These are phyloP conservation scores for Nemania sp. DNA, from an alignment of 2,329 filamentous ascomycete genomes.

Conservation along the genomic window DNA sequence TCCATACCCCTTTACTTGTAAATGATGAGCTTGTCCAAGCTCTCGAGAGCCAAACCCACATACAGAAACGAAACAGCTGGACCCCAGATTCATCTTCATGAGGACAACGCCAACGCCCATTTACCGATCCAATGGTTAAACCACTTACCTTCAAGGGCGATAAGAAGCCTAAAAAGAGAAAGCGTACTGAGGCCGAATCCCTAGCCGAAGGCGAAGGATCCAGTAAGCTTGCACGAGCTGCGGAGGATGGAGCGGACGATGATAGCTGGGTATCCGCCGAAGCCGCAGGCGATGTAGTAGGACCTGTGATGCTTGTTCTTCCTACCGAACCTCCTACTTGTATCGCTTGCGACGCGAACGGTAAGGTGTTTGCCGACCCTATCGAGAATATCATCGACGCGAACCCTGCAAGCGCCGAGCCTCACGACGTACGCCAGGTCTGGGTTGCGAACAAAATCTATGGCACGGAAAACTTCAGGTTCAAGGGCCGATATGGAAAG, in stretches of 20 bases:
- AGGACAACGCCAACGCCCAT: neutral
- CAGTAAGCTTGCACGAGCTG: slow-evolving; percentile 52
- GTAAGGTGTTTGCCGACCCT: slow-evolving; percentile 83
- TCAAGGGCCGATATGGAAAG: slow-evolving; percentile 92
- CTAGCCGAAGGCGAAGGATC: slow-evolving; percentile 45
- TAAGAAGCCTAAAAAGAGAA: slow-evolving; percentile 93
- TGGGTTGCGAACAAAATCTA: slow-evolving; percentile 89
- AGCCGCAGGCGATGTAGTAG: slow-evolving; percentile 76
- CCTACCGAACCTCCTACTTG: slow-evolving; percentile 79
- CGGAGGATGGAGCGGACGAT: slow-evolving; percentile 67
- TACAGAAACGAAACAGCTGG: neutral
- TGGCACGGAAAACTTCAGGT: slow-evolving; percentile 83
- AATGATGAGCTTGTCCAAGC: slow-evolving; percentile 3
- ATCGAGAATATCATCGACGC: slow-evolving; percentile 91
- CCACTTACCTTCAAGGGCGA: slow-evolving; percentile 96
- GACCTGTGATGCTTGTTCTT: slow-evolving; percentile 85
- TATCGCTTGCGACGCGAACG: slow-evolving; percentile 86
- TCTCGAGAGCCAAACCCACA: neutral
- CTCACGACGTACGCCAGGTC: slow-evolving; percentile 94
- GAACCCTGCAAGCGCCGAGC: slow-evolving; percentile 86
- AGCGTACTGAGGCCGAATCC: slow-evolving; percentile 68
- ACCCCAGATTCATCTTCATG: neutral
- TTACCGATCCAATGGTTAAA: slow-evolving; percentile 75
- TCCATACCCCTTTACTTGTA: slow-evolving; percentile 5
- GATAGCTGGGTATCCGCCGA: slow-evolving; percentile 95